These are phyloP conservation scores for Fennellomyces sp. DNA, from an alignment of 371 early-diverging fungal genomes.

Conservation along the genomic window DNA sequence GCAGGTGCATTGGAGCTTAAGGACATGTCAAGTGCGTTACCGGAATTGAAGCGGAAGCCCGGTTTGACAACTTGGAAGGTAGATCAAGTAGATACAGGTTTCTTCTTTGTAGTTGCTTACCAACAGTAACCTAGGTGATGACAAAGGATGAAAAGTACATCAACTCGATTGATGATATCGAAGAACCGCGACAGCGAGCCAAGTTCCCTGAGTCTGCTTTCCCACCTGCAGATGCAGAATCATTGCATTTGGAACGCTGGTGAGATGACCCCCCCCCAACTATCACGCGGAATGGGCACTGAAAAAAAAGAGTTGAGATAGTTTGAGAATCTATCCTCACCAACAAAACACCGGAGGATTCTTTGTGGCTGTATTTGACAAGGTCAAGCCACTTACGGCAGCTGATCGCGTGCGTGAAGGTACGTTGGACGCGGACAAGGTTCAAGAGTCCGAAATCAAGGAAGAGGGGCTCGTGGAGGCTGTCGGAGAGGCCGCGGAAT, in stretches of 20 bases:
- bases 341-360: slow-evolving; percentile 99
- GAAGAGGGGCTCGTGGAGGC: slow-evolving; percentile 29
- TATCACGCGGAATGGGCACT: slow-evolving; percentile 6
- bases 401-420: slow-evolving; percentile 50
- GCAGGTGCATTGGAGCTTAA: slow-evolving; percentile 75
- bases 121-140: slow-evolving; percentile 34
- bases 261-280: slow-evolving; percentile 16
- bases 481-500: slow-evolving; percentile 15
- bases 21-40: slow-evolving; percentile 81
- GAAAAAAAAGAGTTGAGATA: slow-evolving; percentile 16
- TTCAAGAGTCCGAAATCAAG: slow-evolving; percentile 28
- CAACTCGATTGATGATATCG: slow-evolving; percentile 59
- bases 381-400: slow-evolving; percentile 62
- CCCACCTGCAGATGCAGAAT: slow-evolving; percentile 73
- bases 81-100: not conserved
- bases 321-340: slow-evolving; percentile 94
- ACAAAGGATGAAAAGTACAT: slow-evolving; percentile 61
- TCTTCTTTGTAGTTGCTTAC: not conserved
- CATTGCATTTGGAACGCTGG: slow-evolving; percentile 82
- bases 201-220: slow-evolving; percentile 68
- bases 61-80: slow-evolving; percentile 92
- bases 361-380: slow-evolving; percentile 98
- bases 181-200: slow-evolving; percentile 41
- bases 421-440: slow-evolving; percentile 16
- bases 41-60: slow-evolving; percentile 75